Evolutionary conservation across 768 basidiomycete species (phyloP), one percentile per base, ranked within the genome.

Genomic region (Astraeus odoratus): DNA sequence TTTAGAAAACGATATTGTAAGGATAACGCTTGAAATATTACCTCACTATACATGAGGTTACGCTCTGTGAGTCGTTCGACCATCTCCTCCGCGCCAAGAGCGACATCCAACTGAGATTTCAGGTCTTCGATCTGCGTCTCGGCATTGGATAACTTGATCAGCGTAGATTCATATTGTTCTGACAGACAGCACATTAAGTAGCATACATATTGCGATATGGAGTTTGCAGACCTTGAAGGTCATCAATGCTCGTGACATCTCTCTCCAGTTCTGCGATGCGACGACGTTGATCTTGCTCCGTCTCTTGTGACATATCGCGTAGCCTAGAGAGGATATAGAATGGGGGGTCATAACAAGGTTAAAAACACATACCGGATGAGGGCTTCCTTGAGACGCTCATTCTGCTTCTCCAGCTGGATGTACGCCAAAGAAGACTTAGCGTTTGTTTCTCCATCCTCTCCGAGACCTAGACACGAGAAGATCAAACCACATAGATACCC

Each of bases 351-450:
- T 16, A 4, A 1, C 13, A 10, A 8, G 40, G 38, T 19, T 7
- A 29, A 10, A 1, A 8, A 22, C 4, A 57, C 75, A 27, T 34
- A 91, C 86, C 83, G 76, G 44, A 95, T 74, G 8, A 98, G 72
- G 10, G 96, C 96, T 58, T 98, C 96, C 64, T 96, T 97, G 44
- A 99, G 67, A 13, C 96, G 70, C 57, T 92, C 91, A 51, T 98
- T 99, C 58, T 98, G 95, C 61, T 90, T 96, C 69, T 97, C 94
- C 1, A 99, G 79, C 58, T 97, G 95, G 15, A 86, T 74, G 62
- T 82, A 80, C 23, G 78, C 78, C 49, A 87, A 55, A 4, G 84
- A 79, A 51, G 74, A 71, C 56, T 81, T 83, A 5, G 68, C 67
- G 23, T 54, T 66, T 3, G 58, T 57, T 15, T 65, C 59, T 9